These are phyloP conservation scores for Alternaria infectoria DNA, from an alignment of 2,329 filamentous ascomycete species.

Conservation along the genomic window DNA sequence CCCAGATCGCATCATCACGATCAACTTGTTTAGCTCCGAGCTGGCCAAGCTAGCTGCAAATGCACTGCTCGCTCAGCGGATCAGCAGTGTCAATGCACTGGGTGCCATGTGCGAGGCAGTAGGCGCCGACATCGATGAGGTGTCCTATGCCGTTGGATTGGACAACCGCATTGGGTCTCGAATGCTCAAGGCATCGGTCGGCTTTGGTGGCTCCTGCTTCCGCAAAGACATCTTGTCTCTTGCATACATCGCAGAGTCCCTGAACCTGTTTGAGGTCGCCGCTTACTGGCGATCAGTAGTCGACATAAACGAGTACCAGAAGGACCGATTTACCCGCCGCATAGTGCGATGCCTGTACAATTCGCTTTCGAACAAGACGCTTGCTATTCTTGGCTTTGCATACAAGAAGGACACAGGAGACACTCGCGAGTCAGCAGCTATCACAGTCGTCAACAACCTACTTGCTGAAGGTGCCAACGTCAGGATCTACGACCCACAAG, in stretches of 20 bases:
- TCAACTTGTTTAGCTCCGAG: conserved; percentile 79
- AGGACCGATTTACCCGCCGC: conserved; percentile 67
- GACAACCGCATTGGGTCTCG: conserved; percentile 75
- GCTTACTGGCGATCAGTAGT: conserved; percentile 78
- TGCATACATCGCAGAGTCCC: conserved; percentile 73
- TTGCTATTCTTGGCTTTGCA: conserved; percentile 74
- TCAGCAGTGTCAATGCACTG: conserved; percentile 81
- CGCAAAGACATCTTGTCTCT: conserved; percentile 79
- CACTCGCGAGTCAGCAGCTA: conserved; percentile 57
- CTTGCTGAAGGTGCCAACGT: conserved; percentile 1
- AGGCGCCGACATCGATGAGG: conserved; percentile 76
- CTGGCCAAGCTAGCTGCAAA: conserved; percentile 81
- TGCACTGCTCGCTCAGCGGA: conserved; percentile 79
- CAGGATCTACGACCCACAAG: conserved; percentile 1
- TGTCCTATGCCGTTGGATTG: conserved; percentile 70
- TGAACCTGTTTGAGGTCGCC: conserved; percentile 73
- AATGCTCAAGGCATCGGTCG: conserved; percentile 76
- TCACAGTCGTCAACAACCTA: background rate
- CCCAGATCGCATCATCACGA: conserved; percentile 69
- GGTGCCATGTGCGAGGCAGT: conserved; percentile 80
- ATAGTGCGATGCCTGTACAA: conserved; percentile 70
- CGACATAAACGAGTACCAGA: conserved; percentile 77
- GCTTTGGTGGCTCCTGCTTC: conserved; percentile 83
- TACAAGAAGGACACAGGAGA: conserved; percentile 84
- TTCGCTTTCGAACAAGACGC: conserved; percentile 72